Conservation (phyloP, 331 rosid species). For the Saraca asoca region DNA sequence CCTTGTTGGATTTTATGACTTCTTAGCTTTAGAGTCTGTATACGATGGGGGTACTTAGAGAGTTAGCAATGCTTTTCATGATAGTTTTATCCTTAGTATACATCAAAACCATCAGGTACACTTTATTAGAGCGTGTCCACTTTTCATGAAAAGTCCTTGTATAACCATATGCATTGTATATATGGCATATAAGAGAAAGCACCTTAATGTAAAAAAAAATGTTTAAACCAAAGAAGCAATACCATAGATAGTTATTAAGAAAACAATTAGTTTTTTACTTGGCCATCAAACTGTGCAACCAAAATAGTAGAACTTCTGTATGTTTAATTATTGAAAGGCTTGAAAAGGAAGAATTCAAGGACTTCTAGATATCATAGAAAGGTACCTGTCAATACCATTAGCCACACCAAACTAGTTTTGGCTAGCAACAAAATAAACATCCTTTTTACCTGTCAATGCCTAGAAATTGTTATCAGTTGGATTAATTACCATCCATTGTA, state of each 20-base stretch:
- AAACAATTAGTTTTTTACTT: slow-evolving; percentile 43
- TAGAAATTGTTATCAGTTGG: slow-evolving; percentile 60
- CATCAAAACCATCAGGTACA: too few relatives aligned
- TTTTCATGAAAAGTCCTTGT: too few relatives aligned
- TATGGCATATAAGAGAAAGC: background rate
- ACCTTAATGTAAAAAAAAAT: background rate
- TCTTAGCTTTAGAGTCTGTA: too few relatives aligned
- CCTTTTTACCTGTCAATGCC: slow-evolving; percentile 72
- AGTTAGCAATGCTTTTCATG: too few relatives aligned
- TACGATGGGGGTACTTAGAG: too few relatives aligned
- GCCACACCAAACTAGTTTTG: slow-evolving; percentile 76
- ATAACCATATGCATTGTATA: background rate
- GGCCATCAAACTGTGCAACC: slow-evolving; percentile 73
- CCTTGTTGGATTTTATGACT: too few relatives aligned
- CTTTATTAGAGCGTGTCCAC: too few relatives aligned
- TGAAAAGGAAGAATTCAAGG: background rate
- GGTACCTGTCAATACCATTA: slow-evolving; percentile 76
- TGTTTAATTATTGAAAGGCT: slow-evolving; percentile 41
- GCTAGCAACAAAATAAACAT: slow-evolving; percentile 62
- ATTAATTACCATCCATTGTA: too few relatives aligned
- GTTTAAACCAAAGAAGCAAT: too few relatives aligned
- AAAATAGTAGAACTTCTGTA: slow-evolving; percentile 57
- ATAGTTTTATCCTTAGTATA: too few relatives aligned
- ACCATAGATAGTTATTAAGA: background rate
- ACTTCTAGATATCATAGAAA: slow-evolving; percentile 27